Base-by-base conservation (phyloP, 2,329 filamentous ascomycete genomes). In the Tricladium varicosporioides region DNA sequence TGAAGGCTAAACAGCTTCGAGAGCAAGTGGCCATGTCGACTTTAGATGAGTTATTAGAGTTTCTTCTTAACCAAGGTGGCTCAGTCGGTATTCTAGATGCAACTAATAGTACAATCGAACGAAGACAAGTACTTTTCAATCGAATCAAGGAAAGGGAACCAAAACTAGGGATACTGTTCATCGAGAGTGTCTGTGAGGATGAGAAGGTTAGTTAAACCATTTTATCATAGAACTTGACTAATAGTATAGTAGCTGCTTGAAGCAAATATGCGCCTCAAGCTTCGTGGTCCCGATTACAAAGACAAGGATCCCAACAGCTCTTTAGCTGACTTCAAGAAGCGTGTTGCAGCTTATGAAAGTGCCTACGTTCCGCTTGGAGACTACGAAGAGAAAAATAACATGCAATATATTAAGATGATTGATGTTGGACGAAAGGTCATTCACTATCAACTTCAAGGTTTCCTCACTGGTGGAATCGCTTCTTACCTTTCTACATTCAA, bases 401-500 rank as follows among this genome's bases (percentile, higher is more conserved):
- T 97, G 83, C 90, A 95, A 59, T 99, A 96, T 70, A 95, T 99
- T 47, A 64, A 91, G 78, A 96, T 97, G 89, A 91, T 97, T 63
- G 94, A 99, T 72, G 94, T 99, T 2, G 94, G 94, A 44, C 86
- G 93, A 60, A 99, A 99, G 74, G 83, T 97, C 59, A 86, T 97
- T 45, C 89, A 93, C 48, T 89, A 96, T 71, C 89, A 94, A 60
- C 86, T 97, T 59, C 88, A 88, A 64, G 94, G 94, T 5, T 99
- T 99, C 73, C 80, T 99, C 49, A 92, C 92, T 56, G 90, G 89
- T 42, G 91, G 94, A 61, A 94, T 96, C 54, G 92, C 94, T 56
- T 96, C 92, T 63, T 99, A 97, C 68, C 81, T 99, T 9, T 88
- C 94, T 47, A 97, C 96, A 66, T 99, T 99, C 80, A 97, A 99